Base-by-base conservation (phyloP, 306 rosid species). In the Vicia sativa region DNA sequence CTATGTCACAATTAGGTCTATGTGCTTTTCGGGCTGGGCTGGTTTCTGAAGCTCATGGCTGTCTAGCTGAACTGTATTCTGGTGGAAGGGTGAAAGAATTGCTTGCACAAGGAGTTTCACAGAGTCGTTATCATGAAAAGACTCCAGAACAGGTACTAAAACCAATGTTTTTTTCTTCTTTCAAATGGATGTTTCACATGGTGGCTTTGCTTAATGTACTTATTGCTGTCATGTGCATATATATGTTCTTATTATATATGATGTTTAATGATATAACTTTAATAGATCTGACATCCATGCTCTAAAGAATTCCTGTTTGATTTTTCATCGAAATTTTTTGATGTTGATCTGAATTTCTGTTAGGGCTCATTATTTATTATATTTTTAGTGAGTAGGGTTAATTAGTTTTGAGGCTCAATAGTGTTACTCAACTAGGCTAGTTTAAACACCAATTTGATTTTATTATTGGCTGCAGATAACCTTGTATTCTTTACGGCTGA, bases 21-120 rank as follows among this genome's bases (percentile, higher is more conserved):
- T 95, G 99, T 61, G 92, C 96, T 44, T 95, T 95, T 70, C 85
- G 96, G 69, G 75, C 74, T 79, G 99, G 96, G 31, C 72, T 88
- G 48, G 74, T 95, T 68, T 80, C 77, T 12, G 99, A 95, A 67
- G 99, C 87, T 2, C 96, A 95, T 78, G 83, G 95, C 62, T 95
- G 99, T 49, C 88, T 95, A 35, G 81, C 95, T 38, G 99, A 95
- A 77, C 86, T 95, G 11, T 95, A 91, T 77, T 88, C 99, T n/a
- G 97, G 99, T 65, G 97, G 97, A 73, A 85, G 97, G 85, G 96
- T 95, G 54, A 95, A 89, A 83, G 97, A 95, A 77, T 74, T 95
- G 82, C 96, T 95, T 54, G 99, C 99, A 0, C 99, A 95, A 77
- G 99, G 99, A 49, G 92, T 95, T 70, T 82, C 95, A 3, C 99